A percentile compares a stretch with the other conserved stretches of the same genome.
Evolutionary conservation across 176 grass and related monocot genomes (phyloP).

Genomic region (Eragrostis nindensis): DNA sequence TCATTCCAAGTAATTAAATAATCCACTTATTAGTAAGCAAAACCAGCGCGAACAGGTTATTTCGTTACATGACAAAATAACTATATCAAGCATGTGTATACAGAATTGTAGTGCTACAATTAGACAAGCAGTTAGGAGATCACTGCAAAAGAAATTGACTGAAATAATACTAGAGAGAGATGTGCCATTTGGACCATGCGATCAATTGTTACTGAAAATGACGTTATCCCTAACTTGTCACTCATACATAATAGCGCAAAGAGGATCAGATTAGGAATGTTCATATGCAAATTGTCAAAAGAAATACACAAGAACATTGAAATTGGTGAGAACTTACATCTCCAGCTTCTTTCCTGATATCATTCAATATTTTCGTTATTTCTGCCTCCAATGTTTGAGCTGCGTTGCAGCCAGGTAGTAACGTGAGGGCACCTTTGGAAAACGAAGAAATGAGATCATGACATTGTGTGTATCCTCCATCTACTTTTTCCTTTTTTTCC

Average conservation of each 20-base stretch:
- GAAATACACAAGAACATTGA: slow-evolving; percentile 30
- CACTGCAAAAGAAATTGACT: slow-evolving; percentile 15
- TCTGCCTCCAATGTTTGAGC: slow-evolving; percentile 76
- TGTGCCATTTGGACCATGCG: not conserved
- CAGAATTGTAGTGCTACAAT: not conserved
- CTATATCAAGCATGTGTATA: slow-evolving; percentile 16
- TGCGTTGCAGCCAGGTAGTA: slow-evolving; percentile 69
- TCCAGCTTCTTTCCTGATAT: slow-evolving; percentile 76
- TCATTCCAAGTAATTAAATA: slow-evolving; percentile 11
- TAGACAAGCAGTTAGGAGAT: slow-evolving; percentile 3
- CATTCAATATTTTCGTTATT: slow-evolving; percentile 72
- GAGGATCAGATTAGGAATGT: not conserved
- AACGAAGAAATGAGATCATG: slow-evolving; percentile 75
- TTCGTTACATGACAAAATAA: slow-evolving; percentile 28
- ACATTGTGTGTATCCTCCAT: slow-evolving; percentile 73
- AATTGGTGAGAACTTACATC: slow-evolving; percentile 50
- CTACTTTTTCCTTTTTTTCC: slow-evolving; percentile 74
- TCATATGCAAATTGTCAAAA: slow-evolving; percentile 13
- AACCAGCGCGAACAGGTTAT: slow-evolving; percentile 20
- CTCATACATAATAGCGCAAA: slow-evolving; percentile 34
- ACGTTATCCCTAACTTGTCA: slow-evolving; percentile 12
- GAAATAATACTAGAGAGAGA: slow-evolving; percentile 12
- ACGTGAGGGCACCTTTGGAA: slow-evolving; percentile 64
- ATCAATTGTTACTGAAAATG: not conserved
- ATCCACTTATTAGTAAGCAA: slow-evolving; percentile 14